Percentiles rank a stretch among this genome's conserved stretches.
phyloP scores from a whole-genome alignment of 176 grass and related monocot species.

The Ensete ventricosum region DNA sequence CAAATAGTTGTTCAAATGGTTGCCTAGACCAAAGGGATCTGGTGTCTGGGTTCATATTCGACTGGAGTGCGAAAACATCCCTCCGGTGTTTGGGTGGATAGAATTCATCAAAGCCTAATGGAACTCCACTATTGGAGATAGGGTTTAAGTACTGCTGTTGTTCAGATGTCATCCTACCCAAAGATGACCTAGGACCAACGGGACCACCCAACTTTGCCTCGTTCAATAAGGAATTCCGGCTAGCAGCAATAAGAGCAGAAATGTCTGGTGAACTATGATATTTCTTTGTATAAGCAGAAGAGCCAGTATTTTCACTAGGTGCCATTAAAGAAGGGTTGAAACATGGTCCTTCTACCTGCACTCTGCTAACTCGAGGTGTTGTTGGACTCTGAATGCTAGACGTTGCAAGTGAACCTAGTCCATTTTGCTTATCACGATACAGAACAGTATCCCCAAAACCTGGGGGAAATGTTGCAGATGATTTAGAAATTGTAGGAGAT shows the following conservation, averaged over 20 bases:
- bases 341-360: constrained; percentile 52
- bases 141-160: constrained; percentile 50
- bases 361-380: constrained; percentile 37
- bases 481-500: constrained; percentile 37
- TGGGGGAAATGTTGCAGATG: constrained; percentile 33
- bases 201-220: constrained; percentile 59
- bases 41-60: constrained; percentile 38
- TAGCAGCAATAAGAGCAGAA: constrained; percentile 89
- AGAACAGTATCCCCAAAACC: constrained; percentile 46
- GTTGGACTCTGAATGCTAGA: constrained; percentile 48
- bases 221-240: constrained; percentile 51
- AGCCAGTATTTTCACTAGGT: constrained; percentile 34
- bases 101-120: constrained; percentile 58
- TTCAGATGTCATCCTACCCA: constrained; percentile 55
- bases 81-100: constrained; percentile 43
- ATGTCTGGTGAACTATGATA: constrained; percentile 99
- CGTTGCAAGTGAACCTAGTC: constrained; percentile 48
- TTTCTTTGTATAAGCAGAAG: constrained; percentile 74
- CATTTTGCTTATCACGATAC: constrained; percentile 44
- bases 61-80: constrained; percentile 48
- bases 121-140: constrained; percentile 36
- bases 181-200: constrained; percentile 44
- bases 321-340: constrained; percentile 56
- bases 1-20: constrained; percentile 83
- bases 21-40: constrained; percentile 93